A percentile compares a stretch with the other conserved stretches of the same genome.
Evolutionary conservation across 208 protist species (phyloP).

Genomic region (Trypanosomatidae sp.): DNA sequence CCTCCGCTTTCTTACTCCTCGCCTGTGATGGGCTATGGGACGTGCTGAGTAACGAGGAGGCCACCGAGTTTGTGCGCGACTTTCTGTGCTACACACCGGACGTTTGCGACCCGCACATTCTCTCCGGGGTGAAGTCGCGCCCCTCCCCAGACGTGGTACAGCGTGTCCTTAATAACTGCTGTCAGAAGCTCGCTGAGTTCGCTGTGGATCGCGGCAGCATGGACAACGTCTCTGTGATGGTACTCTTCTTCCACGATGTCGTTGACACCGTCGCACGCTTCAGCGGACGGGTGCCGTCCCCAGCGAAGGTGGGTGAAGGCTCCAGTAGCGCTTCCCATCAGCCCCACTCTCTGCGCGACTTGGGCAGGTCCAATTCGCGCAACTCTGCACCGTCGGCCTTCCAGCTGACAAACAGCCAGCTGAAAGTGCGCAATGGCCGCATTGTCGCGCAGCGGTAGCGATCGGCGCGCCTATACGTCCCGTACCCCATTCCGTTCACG

Average conservation of each 20-base stretch:
- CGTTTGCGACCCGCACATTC: slow-evolving; percentile 36
- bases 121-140: slow-evolving; percentile 33
- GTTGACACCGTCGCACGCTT: slow-evolving; percentile 64
- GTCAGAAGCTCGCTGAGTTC: slow-evolving; percentile 80
- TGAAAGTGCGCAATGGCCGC: slow-evolving; percentile 30
- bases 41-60: slow-evolving; percentile 84
- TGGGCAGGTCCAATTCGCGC: slow-evolving; percentile 2
- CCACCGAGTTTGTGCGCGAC: slow-evolving; percentile 75
- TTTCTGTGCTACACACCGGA: slow-evolving; percentile 80
- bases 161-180: slow-evolving; percentile 70
- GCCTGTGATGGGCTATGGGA: slow-evolving; percentile 92
- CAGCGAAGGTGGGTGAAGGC: not conserved
- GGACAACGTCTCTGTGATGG: slow-evolving; percentile 78
- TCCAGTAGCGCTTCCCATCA: slow-evolving; percentile 1
- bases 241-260: slow-evolving; percentile 84
- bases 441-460: slow-evolving; percentile 17
- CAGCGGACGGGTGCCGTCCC: slow-evolving; percentile 10
- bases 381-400: slow-evolving; percentile 13
- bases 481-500: not conserved
- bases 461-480: not conserved
- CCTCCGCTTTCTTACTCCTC: slow-evolving; percentile 71
- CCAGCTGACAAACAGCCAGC: slow-evolving; percentile 25
- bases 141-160: slow-evolving; percentile 48
- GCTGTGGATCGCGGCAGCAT: slow-evolving; percentile 76
- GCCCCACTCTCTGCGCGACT: not conserved